Conservation (phyloP, 2,329 filamentous ascomycete species). For the Fusarium austroafricanum region DNA sequence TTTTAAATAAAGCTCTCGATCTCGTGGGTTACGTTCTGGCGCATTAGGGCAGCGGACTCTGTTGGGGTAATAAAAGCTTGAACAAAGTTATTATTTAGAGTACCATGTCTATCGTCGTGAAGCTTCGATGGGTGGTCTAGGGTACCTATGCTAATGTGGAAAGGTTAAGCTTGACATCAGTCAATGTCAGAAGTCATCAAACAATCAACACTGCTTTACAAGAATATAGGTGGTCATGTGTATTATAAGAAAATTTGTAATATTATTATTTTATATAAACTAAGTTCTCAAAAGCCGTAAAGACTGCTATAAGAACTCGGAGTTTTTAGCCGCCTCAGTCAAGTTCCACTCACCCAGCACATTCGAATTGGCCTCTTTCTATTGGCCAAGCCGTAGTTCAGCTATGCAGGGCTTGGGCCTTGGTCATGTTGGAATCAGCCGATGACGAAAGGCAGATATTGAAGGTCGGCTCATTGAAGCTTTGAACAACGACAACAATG, state of each 20-base stretch:
- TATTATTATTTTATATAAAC: not conserved
- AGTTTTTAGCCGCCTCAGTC: not conserved
- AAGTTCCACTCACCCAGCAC: not conserved
- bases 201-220: too few species aligned
- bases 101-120: not conserved
- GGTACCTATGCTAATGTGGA: not conserved
- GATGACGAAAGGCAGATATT: conserved; percentile 36
- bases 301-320: not conserved
- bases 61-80: too few species aligned
- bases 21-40: too few species aligned
- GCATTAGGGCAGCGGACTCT: too few species aligned
- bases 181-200: not conserved
- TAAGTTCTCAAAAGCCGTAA: not conserved
- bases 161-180: not conserved
- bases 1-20: too few species aligned
- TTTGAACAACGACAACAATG: not conserved
- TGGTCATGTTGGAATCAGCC: conserved; percentile 14
- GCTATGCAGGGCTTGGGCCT: conserved; percentile 31
- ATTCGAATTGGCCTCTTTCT: not conserved
- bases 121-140: not conserved
- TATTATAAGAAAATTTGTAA: too few species aligned
- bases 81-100: too few species aligned
- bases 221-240: too few species aligned
- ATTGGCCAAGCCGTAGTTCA: conserved; percentile 29
- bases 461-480: not conserved